A percentile compares a stretch with the other conserved stretches of the same genome.
phyloP scores from a whole-genome alignment of 2,329 filamentous ascomycete genomes.

The Anthostomella pinea region DNA sequence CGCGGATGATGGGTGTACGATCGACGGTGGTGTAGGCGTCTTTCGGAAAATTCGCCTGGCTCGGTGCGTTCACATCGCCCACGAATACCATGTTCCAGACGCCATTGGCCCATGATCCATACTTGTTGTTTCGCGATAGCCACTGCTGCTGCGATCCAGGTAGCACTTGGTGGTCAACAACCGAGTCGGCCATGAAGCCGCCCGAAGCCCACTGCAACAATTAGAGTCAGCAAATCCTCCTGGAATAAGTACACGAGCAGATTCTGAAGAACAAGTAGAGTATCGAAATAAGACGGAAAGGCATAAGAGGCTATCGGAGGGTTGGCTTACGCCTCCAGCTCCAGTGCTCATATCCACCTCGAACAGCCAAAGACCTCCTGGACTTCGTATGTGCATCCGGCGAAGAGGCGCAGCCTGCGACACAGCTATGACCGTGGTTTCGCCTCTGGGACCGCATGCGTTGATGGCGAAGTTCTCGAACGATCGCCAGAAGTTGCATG shows the following conservation, averaged over 20 bases:
- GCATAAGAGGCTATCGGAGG: too few relatives aligned
- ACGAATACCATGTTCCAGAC: conserved; percentile 37
- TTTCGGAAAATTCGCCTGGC: conserved; percentile 25
- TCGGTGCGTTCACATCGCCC: conserved; percentile 28
- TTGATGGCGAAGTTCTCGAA: conserved; percentile 33
- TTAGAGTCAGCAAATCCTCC: too few relatives aligned
- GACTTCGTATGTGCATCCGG: conserved; percentile 30
- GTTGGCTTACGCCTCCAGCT: conserved; percentile 30
- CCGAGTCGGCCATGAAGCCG: conserved; percentile 33
- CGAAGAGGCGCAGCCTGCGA: conserved; percentile 33
- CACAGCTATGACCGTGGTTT: conserved; percentile 33
- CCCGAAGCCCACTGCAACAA: conserved; percentile 35
- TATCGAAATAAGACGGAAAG: too few relatives aligned
- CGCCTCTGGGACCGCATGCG: conserved; percentile 30
- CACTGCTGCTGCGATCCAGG: conserved; percentile 35
- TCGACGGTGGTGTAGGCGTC: conserved; percentile 31
- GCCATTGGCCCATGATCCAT: conserved; percentile 33
- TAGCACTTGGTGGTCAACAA: conserved; percentile 30
- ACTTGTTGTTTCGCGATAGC: conserved; percentile 33
- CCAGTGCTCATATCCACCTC: conserved; percentile 31
- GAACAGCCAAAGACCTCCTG: conserved; percentile 33
- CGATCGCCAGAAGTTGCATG: conserved; percentile 34
- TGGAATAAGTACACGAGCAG: too few relatives aligned
- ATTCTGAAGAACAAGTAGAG: too few relatives aligned
- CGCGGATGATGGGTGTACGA: conserved; percentile 29